phyloP scores from a whole-genome alignment of 139 green algal genomes.

The Picochlorum costavermella region DNA sequence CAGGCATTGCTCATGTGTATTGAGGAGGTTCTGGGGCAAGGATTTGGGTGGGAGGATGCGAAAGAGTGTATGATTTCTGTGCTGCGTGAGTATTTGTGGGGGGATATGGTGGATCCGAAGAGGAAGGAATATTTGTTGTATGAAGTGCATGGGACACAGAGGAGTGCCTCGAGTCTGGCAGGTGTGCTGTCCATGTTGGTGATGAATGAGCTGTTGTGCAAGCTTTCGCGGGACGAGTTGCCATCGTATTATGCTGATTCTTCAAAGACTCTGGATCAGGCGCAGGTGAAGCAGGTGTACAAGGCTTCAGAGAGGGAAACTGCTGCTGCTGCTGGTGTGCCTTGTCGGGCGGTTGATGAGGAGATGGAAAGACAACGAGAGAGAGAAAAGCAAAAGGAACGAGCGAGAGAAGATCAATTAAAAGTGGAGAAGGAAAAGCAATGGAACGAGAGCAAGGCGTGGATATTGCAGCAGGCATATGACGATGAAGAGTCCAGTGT shows the following conservation, averaged over 20 bases:
- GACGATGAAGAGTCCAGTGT: slow-evolving; percentile 19
- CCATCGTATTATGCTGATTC: not conserved
- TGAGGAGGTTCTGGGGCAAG: not conserved
- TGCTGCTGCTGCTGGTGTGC: no score
- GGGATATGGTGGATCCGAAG: not conserved
- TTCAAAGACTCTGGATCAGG: not conserved
- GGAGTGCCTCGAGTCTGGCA: slow-evolving; percentile 2
- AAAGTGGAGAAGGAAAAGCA: slow-evolving; percentile 14
- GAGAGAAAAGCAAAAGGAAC: slow-evolving; percentile 7
- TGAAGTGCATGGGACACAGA: no score
- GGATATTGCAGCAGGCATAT: slow-evolving; percentile 59
- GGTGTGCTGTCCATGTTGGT: slow-evolving; percentile 5
- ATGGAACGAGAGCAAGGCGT: slow-evolving; percentile 35
- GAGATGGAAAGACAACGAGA: slow-evolving; percentile 1
- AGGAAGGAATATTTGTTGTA: no score
- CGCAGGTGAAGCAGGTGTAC: not conserved
- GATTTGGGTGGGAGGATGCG: not conserved
- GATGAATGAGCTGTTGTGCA: not conserved
- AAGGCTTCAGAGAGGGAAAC: not conserved
- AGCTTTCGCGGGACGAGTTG: no score
- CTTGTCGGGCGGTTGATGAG: not conserved
- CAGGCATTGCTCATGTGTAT: not conserved
- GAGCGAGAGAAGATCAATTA: slow-evolving; percentile 1
- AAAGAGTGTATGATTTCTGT: not conserved
- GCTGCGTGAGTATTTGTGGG: not conserved